phyloP scores from a whole-genome alignment of 768 basidiomycete genomes.

The Hygrophorus pudorinus region DNA sequence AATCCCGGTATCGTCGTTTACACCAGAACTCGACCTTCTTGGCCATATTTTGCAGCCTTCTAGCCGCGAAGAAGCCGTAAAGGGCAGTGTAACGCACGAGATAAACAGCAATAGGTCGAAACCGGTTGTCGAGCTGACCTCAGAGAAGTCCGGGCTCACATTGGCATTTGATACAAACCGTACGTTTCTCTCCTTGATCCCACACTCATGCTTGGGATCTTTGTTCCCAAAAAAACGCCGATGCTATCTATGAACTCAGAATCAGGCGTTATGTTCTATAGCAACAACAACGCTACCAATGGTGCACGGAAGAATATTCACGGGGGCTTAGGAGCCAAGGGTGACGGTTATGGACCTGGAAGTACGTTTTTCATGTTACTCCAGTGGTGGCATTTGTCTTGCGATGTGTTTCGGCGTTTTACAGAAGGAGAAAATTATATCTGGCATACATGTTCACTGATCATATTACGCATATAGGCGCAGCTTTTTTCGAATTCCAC shows the following conservation, averaged over 20 bases:
- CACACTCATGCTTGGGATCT: too few species aligned
- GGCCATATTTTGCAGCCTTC: too few species aligned
- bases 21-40: too few species aligned
- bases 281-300: constrained; percentile 46
- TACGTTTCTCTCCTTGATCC: constrained; percentile 23
- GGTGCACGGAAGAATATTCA: constrained; percentile 66
- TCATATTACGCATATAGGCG: constrained; percentile 27
- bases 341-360: constrained; percentile 48
- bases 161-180: constrained; percentile 63
- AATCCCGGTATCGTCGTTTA: too few species aligned
- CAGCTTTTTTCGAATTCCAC: constrained; percentile 63
- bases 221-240: neutral
- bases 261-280: constrained; percentile 67
- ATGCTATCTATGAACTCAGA: constrained; percentile 28
- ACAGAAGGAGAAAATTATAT: too few species aligned
- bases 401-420: too few species aligned
- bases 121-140: constrained; percentile 43
- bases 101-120: constrained; percentile 17
- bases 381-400: neutral
- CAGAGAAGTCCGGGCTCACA: constrained; percentile 47
- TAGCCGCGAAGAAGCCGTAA: neutral
- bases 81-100: constrained; percentile 33
- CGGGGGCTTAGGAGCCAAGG: constrained; percentile 53
- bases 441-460: neutral
- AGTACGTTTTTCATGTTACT: constrained; percentile 28